Percentiles rank a stretch among this genome's conserved stretches.
phyloP scores from a whole-genome alignment of 2,329 filamentous ascomycete genomes.

The Sarocladium brachiariae region DNA sequence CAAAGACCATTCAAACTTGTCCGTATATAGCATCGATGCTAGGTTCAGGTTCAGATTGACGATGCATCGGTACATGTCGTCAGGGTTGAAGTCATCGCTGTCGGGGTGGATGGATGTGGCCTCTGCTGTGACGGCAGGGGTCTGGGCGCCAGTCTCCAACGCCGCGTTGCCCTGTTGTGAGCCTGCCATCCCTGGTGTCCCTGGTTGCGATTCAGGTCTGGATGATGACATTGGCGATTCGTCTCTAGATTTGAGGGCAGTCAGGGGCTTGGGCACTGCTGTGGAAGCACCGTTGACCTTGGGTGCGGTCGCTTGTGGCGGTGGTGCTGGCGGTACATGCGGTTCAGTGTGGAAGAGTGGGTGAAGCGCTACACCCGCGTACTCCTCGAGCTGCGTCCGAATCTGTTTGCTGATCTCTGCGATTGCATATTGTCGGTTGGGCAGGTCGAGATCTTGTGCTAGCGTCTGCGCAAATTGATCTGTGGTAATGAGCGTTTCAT shows the following conservation, averaged over 20 bases:
- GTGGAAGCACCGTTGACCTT: slow-evolving; percentile 14
- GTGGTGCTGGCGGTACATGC: slow-evolving; percentile 20
- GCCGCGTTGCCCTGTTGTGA: slow-evolving; percentile 36
- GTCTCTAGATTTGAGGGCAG: slow-evolving; percentile 29
- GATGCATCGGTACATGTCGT: slow-evolving; percentile 92
- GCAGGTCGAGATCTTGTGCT: slow-evolving; percentile 89
- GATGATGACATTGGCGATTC: slow-evolving; percentile 30
- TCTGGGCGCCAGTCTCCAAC: slow-evolving; percentile 26
- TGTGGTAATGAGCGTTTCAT: slow-evolving; percentile 88
- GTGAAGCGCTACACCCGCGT: slow-evolving; percentile 88
- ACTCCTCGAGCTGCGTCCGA: slow-evolving; percentile 89
- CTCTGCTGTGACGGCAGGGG: slow-evolving; percentile 58
- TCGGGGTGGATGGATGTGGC: slow-evolving; percentile 55
- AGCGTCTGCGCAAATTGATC: slow-evolving; percentile 90
- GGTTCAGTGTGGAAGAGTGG: slow-evolving; percentile 71
- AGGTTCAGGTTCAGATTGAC: slow-evolving; percentile 88
- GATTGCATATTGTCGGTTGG: slow-evolving; percentile 62
- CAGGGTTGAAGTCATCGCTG: slow-evolving; percentile 74
- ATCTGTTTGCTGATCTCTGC: slow-evolving; percentile 89
- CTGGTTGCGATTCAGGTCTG: slow-evolving; percentile 38
- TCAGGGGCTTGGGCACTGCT: slow-evolving; percentile 23
- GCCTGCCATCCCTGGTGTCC: slow-evolving; percentile 48
- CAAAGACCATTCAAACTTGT: slow-evolving; percentile 97
- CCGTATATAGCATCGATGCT: slow-evolving; percentile 84
- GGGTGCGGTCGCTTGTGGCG: slow-evolving; percentile 14